Conservation (phyloP, 768 basidiomycete species). For the Gloeostereum incarnatum region DNA sequence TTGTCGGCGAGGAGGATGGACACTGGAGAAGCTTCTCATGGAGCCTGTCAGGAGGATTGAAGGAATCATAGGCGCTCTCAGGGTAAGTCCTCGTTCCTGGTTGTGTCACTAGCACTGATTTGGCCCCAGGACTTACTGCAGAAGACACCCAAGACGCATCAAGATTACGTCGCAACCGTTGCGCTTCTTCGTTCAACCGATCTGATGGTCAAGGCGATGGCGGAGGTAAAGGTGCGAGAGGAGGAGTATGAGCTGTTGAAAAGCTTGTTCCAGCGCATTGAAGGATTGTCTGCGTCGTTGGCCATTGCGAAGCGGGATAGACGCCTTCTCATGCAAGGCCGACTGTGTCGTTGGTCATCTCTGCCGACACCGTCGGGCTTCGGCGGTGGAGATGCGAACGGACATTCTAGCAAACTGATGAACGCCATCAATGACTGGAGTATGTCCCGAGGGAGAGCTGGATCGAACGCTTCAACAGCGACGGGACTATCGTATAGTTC, state of each 20-base stretch:
- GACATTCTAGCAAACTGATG: slow-evolving; percentile 17
- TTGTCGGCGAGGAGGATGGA: slow-evolving; percentile 46
- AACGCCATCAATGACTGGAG: slow-evolving; percentile 38
- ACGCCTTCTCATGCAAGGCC: slow-evolving; percentile 62
- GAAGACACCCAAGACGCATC: slow-evolving; percentile 58
- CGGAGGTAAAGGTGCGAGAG: slow-evolving; percentile 79
- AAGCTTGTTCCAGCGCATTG: slow-evolving; percentile 45
- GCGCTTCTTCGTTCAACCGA: slow-evolving; percentile 60
- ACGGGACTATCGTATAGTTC: slow-evolving; percentile 16
- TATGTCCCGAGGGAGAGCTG: slow-evolving; percentile 28
- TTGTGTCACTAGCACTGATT: slow-evolving; percentile 4
- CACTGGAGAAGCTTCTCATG: slow-evolving; percentile 55
- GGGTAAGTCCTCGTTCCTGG: slow-evolving; percentile 36
- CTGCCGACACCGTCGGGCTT: neutral
- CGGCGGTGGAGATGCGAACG: slow-evolving; percentile 3
- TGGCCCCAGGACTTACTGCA: slow-evolving; percentile 53
- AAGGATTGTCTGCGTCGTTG: slow-evolving; percentile 42
- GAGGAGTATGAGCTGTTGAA: slow-evolving; percentile 79
- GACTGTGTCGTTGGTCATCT: slow-evolving; percentile 30
- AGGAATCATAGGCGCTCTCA: slow-evolving; percentile 64
- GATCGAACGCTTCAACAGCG: slow-evolving; percentile 19
- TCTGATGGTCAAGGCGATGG: slow-evolving; percentile 65
- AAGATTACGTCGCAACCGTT: slow-evolving; percentile 61
- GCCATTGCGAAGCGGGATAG: slow-evolving; percentile 65
- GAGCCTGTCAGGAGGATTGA: slow-evolving; percentile 71